These are phyloP conservation scores for Sugiyamaella americana DNA, from an alignment of 805 yeast species.

Conservation along the genomic window DNA sequence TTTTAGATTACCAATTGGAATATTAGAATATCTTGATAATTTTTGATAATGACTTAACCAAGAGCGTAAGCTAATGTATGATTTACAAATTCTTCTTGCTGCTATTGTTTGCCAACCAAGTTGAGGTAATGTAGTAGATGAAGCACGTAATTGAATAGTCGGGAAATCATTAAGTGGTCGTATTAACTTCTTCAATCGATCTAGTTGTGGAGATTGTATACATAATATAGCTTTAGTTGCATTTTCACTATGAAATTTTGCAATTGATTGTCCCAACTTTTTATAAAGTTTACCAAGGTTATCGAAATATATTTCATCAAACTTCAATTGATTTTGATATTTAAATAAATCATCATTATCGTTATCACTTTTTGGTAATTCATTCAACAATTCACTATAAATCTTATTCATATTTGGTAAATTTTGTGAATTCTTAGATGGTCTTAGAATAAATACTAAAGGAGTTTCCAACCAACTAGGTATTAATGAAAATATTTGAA, in stretches of 20 bases:
- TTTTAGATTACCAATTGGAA: slow-evolving; percentile 82
- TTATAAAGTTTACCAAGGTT: slow-evolving; percentile 52
- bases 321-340: slow-evolving; percentile 46
- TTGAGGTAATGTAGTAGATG: slow-evolving; percentile 47
- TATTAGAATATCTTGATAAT: slow-evolving; percentile 63
- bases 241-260: slow-evolving; percentile 56
- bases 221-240: slow-evolving; percentile 60
- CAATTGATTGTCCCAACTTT: slow-evolving; percentile 48
- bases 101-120: slow-evolving; percentile 75
- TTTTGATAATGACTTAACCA: slow-evolving; percentile 64
- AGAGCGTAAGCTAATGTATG: slow-evolving; percentile 63
- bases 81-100: slow-evolving; percentile 59
- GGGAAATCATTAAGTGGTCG: slow-evolving; percentile 54
- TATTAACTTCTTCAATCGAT: slow-evolving; percentile 43
- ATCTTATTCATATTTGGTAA: slow-evolving; percentile 49
- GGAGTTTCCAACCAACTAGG: slow-evolving; percentile 54
- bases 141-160: slow-evolving; percentile 47
- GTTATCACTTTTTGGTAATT: not conserved
- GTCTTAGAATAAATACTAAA: slow-evolving; percentile 55
- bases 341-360: slow-evolving; percentile 23
- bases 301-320: slow-evolving; percentile 50
- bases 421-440: slow-evolving; percentile 60
- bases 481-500: slow-evolving; percentile 66
- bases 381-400: slow-evolving; percentile 36
- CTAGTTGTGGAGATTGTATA: slow-evolving; percentile 61